phyloP scores from a whole-genome alignment of 768 basidiomycete species.

The Suillus variegatus region DNA sequence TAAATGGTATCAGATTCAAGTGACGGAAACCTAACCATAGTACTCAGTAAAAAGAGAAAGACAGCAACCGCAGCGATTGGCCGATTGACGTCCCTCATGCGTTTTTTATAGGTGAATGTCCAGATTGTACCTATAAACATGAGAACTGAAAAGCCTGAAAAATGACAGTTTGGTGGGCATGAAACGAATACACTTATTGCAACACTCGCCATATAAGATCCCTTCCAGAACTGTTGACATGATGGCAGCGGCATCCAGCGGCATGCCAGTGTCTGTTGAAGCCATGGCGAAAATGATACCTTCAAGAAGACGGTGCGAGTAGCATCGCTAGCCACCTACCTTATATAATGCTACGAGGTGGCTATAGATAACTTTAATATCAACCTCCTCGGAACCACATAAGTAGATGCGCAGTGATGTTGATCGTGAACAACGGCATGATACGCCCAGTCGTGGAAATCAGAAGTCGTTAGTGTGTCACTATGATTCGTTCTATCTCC shows the following conservation, averaged over 20 bases:
- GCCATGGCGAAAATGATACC: not conserved
- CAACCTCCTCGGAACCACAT: no score
- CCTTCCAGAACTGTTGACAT: not conserved
- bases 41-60: not conserved
- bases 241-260: not conserved
- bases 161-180: not conserved
- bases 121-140: not conserved
- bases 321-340: no score
- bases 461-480: no score
- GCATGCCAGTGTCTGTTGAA: not conserved
- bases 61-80: not conserved
- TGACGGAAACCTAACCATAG: not conserved
- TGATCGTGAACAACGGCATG: no score
- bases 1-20: not conserved
- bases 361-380: no score
- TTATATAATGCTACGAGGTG: no score
- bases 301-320: no score
- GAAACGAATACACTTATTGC: not conserved
- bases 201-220: not conserved
- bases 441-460: no score
- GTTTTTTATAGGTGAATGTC: not conserved
- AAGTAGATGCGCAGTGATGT: no score
- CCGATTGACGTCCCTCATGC: not conserved
- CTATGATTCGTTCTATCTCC: no score
- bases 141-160: not conserved